Conservation (phyloP, 2,329 filamentous ascomycete genomes). For the Penicillium sp. region DNA sequence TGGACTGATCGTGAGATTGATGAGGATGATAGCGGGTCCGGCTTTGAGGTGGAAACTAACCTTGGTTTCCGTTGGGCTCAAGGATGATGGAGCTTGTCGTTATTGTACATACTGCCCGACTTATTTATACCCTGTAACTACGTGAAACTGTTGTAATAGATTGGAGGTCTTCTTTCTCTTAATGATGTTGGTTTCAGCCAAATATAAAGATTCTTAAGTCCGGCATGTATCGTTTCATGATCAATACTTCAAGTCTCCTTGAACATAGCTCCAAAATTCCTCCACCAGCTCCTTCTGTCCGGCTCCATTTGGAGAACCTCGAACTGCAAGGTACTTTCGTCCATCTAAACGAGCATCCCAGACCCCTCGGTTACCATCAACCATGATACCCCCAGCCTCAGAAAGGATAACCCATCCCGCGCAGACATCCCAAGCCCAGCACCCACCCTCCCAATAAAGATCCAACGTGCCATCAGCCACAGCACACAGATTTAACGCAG, state of each 20-base stretch:
- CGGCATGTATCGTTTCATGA: not conserved
- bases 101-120: constrained; percentile 12
- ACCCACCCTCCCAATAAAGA: constrained; percentile 63
- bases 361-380: constrained; percentile 56
- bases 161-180: not conserved
- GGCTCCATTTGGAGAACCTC: constrained; percentile 29
- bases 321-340: constrained; percentile 50
- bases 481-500: constrained; percentile 59
- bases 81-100: not conserved
- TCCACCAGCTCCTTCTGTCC: constrained; percentile 42
- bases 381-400: constrained; percentile 59
- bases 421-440: constrained; percentile 65
- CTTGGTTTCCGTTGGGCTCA: constrained; percentile 18
- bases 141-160: not conserved
- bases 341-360: constrained; percentile 57
- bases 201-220: not conserved
- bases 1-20: constrained; percentile 66
- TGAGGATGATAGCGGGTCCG: constrained; percentile 44
- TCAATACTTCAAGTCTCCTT: constrained; percentile 40
- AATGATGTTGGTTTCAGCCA: not conserved
- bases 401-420: constrained; percentile 59
- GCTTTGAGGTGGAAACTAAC: constrained; percentile 26
- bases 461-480: constrained; percentile 57
- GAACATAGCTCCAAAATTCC: constrained; percentile 42
- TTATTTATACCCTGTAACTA: constrained; percentile 16